A percentile compares a stretch with the other conserved stretches of the same genome.
These are phyloP conservation scores for Fusarium zealandicum DNA, from an alignment of 2,329 filamentous ascomycete species.

Conservation along the genomic window DNA sequence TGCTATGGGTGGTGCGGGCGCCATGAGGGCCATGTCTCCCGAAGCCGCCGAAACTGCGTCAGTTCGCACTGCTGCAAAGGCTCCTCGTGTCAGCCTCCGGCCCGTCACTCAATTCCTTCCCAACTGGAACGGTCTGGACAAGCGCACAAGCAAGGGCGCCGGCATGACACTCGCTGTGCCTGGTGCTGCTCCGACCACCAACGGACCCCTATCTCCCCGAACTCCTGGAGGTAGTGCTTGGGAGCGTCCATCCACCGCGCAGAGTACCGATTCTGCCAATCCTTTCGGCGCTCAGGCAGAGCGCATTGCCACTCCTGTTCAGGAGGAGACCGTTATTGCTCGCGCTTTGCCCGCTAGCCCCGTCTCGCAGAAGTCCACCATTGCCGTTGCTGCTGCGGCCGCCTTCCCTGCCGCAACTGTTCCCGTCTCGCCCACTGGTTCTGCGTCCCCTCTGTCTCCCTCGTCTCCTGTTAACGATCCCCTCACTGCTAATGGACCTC, in stretches of 20 bases:
- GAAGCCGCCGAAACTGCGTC: conserved; percentile 25
- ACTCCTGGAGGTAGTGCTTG: conserved; percentile 51
- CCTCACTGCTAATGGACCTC: conserved; percentile 49
- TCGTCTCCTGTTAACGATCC: conserved; percentile 45
- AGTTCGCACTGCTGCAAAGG: conserved; percentile 55
- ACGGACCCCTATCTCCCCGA: conserved; percentile 31
- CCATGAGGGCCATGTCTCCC: conserved; percentile 18
- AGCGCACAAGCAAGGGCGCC: conserved; percentile 58
- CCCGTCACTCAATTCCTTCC: conserved; percentile 86
- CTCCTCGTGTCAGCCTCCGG: conserved; percentile 84
- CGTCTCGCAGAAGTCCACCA: conserved; percentile 41
- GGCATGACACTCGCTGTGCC: conserved; percentile 49
- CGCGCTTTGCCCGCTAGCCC: conserved; percentile 44
- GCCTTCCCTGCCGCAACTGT: conserved; percentile 40
- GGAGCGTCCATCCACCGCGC: conserved; percentile 57
- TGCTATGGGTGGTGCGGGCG: conserved; percentile 13
- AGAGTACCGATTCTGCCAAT: conserved; percentile 65
- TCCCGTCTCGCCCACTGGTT: conserved; percentile 11
- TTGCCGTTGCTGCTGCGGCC: conserved; percentile 36
- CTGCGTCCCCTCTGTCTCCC: conserved; percentile 15
- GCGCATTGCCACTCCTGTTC: conserved; percentile 53
- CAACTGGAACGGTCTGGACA: conserved; percentile 58
- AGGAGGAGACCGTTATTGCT: conserved; percentile 43
- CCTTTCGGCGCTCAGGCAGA: conserved; percentile 74
- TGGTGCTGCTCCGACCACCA: conserved; percentile 35